Evolutionary conservation across 768 basidiomycete species (phyloP).

Genomic region (Boletellus sp.): DNA sequence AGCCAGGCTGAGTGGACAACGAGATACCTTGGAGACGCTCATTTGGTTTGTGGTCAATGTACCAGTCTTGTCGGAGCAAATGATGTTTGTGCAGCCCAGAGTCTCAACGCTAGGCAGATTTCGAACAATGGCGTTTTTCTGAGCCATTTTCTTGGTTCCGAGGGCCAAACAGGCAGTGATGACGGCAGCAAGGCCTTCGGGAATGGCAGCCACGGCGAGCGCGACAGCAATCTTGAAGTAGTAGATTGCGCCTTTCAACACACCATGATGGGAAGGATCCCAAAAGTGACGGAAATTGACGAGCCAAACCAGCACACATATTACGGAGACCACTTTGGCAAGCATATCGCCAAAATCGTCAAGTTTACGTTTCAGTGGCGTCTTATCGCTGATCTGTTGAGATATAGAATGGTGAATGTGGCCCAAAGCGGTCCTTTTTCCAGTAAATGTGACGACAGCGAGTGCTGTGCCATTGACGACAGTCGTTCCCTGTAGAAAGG

Average conservation of each 20-base stretch:
- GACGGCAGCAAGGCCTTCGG: conserved; percentile 96
- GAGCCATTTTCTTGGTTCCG: conserved; percentile 98
- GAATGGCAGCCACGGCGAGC: conserved; percentile 97
- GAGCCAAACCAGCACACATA: conserved; percentile 96
- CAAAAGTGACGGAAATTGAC: conserved; percentile 96
- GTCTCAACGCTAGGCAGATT: conserved; percentile 97
- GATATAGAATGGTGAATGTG: conserved; percentile 97
- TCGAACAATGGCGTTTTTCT: conserved; percentile 96
- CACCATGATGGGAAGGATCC: conserved; percentile 91
- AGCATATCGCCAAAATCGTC: conserved; percentile 98
- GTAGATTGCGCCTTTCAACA: conserved; percentile 90
- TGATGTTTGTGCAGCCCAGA: conserved; percentile 95
- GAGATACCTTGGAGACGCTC: conserved; percentile 76
- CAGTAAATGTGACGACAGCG: conserved; percentile 87
- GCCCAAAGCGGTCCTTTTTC: conserved; percentile 86
- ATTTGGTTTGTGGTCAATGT: conserved; percentile 96
- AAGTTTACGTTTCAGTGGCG: conserved; percentile 92
- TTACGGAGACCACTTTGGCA: conserved; percentile 95
- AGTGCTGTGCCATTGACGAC: conserved; percentile 90
- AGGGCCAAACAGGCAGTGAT: conserved; percentile 96
- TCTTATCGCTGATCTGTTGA: conserved; percentile 91
- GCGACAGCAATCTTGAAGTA: conserved; percentile 99
- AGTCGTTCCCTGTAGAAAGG: conserved; percentile 71
- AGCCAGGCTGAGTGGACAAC: background rate
- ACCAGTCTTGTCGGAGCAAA: conserved; percentile 98